Base-by-base conservation (phyloP, 2,329 filamentous ascomycete species). In the Pseudocercospora macadamiae region DNA sequence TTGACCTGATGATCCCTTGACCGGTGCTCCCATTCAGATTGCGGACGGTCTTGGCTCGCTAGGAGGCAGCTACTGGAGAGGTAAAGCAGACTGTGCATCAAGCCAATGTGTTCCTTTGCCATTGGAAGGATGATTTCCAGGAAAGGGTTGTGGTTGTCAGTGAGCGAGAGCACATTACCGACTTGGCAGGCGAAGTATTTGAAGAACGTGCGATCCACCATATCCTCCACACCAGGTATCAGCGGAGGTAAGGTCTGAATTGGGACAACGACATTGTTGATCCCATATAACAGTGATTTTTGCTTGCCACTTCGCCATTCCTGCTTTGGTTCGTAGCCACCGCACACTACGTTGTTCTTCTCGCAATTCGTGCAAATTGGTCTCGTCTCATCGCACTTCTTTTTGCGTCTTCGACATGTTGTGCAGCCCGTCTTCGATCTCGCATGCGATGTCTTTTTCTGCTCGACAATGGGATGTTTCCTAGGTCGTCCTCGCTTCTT, bases 11-110 rank as follows among this genome's bases (percentile, higher is more conserved):
- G 81, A 63, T 83, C 79, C 55, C 79, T 74, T 64, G 84, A 83
- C 42, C 84, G 78, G 57, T 83, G 78, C 56, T 79, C 78, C 64
- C 83, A 78, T 28, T 78, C 77, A 3, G 16, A 10, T 14, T 49
- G n/a, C n/a, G n/a, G 47, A 30, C 48, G 19, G 14, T 18, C 21
- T 8, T 16, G 79, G 12, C 80, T 72, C 7, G 79, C 79, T n/a
- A 80, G 80, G 53, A 86, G 74, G 68, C 96, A 91, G 60, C 87
- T 91, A 66, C 90, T 90, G 34, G 91, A 90, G 7, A 96, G 81
- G 44, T 90, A 91, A 54, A 96, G 82, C 51, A 96, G 86, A 9
- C 91, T 95, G 73, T 96, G 92, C 91, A 96, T 96, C 53, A 96
- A 79, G 10, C 91, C 91, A 62, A 86, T 83, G 71, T 96, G 88